Base-by-base conservation (phyloP, 2,329 filamentous ascomycete species). In the Sporothrix euskadiensis region DNA sequence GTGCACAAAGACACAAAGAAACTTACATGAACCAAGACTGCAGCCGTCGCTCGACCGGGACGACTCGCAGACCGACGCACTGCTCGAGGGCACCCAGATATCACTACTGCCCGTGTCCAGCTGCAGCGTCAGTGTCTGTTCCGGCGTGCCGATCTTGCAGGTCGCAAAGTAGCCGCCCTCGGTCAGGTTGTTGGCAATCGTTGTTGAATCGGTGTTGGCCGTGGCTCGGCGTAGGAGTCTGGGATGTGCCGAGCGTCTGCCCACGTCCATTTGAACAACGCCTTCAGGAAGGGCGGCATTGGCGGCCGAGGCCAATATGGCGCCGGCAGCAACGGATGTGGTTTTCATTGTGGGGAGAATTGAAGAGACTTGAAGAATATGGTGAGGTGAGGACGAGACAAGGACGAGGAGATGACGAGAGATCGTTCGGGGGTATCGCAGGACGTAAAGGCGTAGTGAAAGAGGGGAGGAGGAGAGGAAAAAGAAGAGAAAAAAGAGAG, bases 91-190 rank as follows among this genome's bases (percentile, higher is more conserved):
- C 54, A 91, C 84, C 89, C 89, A 91, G 30, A 89, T 85, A 80
- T 91, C 89, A 75, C 88, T 90, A 77, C 88, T 90, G 57, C 89
- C 89, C 0, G 89, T 91, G 80, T 91, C 89, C 61, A 91, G 83
- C 78, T 90, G 88, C 71, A 91, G 80, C 1, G 84, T 85, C 56
- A 91, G 74, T 4, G 84, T 80, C 78, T 91, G 89, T 14, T 81
- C 80, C 0, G 89, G 89, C 7, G 85, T 89, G 22, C 89, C 89
- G 32, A 91, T 79, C 35, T 82, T 80, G 74, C 89, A 85, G 30
- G 85, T 85, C 22, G 86, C 85, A 77, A 89, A 90, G 79, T 90
- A 90, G 49, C 85, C 82, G 49, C 87, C 87, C 65, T 81, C 77
- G 8, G 77, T 76, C 69, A 79, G 77, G 71, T 85, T 80, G 76